These are phyloP conservation scores for Davidsoniella neocaledoniae DNA, from an alignment of 2,329 filamentous ascomycete species.

Conservation along the genomic window DNA sequence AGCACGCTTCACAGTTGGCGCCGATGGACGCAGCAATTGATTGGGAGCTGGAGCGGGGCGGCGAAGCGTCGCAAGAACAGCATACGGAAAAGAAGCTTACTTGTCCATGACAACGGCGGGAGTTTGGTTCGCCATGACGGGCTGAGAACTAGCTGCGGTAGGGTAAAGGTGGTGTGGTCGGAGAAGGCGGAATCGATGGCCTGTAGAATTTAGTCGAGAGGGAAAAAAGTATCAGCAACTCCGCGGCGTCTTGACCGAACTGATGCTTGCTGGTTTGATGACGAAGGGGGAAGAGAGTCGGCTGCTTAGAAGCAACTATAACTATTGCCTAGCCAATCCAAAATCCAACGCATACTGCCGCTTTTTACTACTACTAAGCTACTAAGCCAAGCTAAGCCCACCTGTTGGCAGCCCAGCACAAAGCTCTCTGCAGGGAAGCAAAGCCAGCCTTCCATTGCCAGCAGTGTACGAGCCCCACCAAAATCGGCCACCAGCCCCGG, in stretches of 20 bases:
- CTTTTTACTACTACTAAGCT: neutral
- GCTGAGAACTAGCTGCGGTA: constrained; percentile 8
- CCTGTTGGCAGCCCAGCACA: too few relatives aligned
- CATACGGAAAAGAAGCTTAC: constrained; percentile 42
- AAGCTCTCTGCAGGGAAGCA: neutral
- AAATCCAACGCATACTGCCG: constrained; percentile 5
- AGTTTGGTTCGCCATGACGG: constrained; percentile 83
- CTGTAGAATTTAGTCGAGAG: neutral
- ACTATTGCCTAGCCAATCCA: neutral
- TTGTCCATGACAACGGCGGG: constrained; percentile 99
- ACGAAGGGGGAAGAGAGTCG: constrained; percentile 8
- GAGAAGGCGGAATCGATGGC: neutral
- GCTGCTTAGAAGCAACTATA: too few relatives aligned
- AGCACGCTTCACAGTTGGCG: too few relatives aligned
- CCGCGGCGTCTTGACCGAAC: neutral
- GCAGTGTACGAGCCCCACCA: constrained; percentile 11
- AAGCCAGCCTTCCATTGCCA: constrained; percentile 9
- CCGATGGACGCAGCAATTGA: neutral
- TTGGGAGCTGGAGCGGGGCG: constrained; percentile 7
- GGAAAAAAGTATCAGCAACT: neutral
- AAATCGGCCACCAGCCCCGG: neutral
- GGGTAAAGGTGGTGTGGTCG: neutral
- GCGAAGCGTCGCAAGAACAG: neutral
- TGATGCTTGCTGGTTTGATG: constrained; percentile 8
- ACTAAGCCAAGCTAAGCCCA: too few relatives aligned